Base-by-base conservation (phyloP, 192 early-diverging fungal genomes). In the Entomortierella chlamydospora region DNA sequence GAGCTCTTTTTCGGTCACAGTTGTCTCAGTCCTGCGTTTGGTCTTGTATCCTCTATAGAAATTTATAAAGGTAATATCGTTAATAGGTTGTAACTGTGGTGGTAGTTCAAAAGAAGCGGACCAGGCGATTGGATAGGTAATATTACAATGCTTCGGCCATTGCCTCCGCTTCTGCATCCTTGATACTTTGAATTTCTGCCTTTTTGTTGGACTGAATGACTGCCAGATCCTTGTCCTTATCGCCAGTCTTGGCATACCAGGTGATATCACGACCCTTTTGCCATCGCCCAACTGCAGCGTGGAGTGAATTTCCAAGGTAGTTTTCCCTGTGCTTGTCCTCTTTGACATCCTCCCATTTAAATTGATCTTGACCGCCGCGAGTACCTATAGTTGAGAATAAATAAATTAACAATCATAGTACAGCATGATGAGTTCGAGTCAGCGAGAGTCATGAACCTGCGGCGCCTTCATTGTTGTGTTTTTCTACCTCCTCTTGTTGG, bases 201-300 rank as follows among this genome's bases (percentile, higher is more conserved):
- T 51, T 56, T 2, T 82, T 70, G 12, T 73, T 74, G 17, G 51
- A 71, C 37, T 56, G 61, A 4, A 57, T 37, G n/a, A 22, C 20
- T 4, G 54, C 47, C 6, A 12, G 25, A 5, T 66, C 54, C 6
- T 66, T 29, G 11, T 64, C 78, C 8, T 78, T 81, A 4, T 70
- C 81, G 34, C 70, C 73, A 57, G 86, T 84, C 59, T 93, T 93
- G 33, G 87, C 85, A 73, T 94, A 94, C 93, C 92, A 95, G 6
- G 83, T 87, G 23, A 92, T 57, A 79, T 91, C 90, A 25, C 86
- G 86, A n/a, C 86, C 85, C 79, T 73, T 65, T 47, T 61, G 72
- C 93, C 92, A 95, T 20, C 93, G 85, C 3, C 94, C 94, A 0
- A 93, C 91, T 5, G 94, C 92, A 11, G 94, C 94, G 54, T 87